Base-by-base conservation (phyloP, 129 eudicot genomes). In the Mikania micrantha region DNA sequence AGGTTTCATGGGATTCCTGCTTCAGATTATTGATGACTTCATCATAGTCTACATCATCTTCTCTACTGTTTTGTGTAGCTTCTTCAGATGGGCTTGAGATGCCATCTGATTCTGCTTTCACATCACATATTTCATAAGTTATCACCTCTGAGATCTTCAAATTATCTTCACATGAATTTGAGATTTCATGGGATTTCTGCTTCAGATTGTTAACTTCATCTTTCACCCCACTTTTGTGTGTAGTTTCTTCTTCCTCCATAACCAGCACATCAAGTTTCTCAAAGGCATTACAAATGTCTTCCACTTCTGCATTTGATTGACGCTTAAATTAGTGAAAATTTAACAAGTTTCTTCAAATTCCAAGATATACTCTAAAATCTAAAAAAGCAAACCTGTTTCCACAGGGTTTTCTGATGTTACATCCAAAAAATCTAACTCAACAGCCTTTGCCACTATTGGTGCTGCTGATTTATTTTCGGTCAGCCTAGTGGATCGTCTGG, bases 401-500 rank as follows among this genome's bases (percentile, higher is more conserved):
- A 22, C 10, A 2, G n/a, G n/a, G n/a, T n/a, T n/a, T n/a, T n/a
- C n/a, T n/a, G n/a, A n/a, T n/a, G n/a, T n/a, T n/a, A n/a, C n/a
- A n/a, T n/a, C n/a, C n/a, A n/a, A n/a, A n/a, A n/a, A n/a, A n/a
- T n/a, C n/a, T n/a, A n/a, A n/a, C n/a, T n/a, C n/a, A n/a, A n/a
- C n/a, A n/a, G n/a, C 80, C 16, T 52, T 53, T 42, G 35, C 24
- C 65, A 42, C 57, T n/a, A n/a, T 56, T 1, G 38, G 24, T 17
- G 60, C 78, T 25, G 11, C 74, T 45, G 38, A 28, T 42, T 54
- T 73, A 73, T 82, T 80, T 48, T 64, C 82, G 2, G 76, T 49
- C 70, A 85, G 70, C 78, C 87, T 82, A 28, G 78, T 72, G 1
- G 96, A 88, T 29, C 85, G 27, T 58, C 96, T 66, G 3, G 92